Evolutionary conservation across 2,329 filamentous ascomycete species (phyloP).

Genomic region (Neofusicoccum sp.): DNA sequence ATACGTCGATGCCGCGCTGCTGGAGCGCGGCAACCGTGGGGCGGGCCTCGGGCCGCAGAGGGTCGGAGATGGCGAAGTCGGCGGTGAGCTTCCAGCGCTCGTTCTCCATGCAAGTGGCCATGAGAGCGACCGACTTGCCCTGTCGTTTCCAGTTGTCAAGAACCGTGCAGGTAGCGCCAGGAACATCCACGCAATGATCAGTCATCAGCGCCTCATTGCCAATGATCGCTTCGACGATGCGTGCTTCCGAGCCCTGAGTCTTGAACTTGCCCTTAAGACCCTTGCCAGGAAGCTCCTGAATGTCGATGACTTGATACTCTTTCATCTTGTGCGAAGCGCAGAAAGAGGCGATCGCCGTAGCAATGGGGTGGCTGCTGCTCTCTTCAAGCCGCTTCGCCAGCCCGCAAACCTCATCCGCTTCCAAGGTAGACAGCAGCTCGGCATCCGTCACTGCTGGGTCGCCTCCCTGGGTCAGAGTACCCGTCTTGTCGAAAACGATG

Average conservation of each 20-base stretch:
- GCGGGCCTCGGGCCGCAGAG: constrained; percentile 70
- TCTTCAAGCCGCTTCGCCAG: constrained; percentile 64
- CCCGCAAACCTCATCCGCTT: constrained; percentile 46
- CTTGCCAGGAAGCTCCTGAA: constrained; percentile 69
- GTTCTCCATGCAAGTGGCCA: constrained; percentile 27
- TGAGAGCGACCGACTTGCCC: constrained; percentile 43
- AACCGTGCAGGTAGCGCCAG: constrained; percentile 21
- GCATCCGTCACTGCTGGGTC: constrained; percentile 67
- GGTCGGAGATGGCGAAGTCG: constrained; percentile 75
- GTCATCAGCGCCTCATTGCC: constrained; percentile 72
- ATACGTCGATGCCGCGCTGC: constrained; percentile 68
- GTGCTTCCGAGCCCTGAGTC: constrained; percentile 25
- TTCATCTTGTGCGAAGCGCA: constrained; percentile 43
- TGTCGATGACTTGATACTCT: constrained; percentile 28
- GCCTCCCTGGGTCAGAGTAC: constrained; percentile 72
- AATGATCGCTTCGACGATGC: constrained; percentile 54
- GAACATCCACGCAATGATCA: constrained; percentile 35
- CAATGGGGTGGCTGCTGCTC: constrained; percentile 72
- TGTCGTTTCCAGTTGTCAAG: constrained; percentile 41
- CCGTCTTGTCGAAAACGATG: constrained; percentile 87
- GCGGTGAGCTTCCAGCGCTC: constrained; percentile 51
- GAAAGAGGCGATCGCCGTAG: constrained; percentile 65
- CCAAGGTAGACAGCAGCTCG: constrained; percentile 35
- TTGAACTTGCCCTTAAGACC: constrained; percentile 62
- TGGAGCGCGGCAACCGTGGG: constrained; percentile 64